Base-by-base conservation (phyloP, 2,329 filamentous ascomycete species). In the Fusarium marasasianum region DNA sequence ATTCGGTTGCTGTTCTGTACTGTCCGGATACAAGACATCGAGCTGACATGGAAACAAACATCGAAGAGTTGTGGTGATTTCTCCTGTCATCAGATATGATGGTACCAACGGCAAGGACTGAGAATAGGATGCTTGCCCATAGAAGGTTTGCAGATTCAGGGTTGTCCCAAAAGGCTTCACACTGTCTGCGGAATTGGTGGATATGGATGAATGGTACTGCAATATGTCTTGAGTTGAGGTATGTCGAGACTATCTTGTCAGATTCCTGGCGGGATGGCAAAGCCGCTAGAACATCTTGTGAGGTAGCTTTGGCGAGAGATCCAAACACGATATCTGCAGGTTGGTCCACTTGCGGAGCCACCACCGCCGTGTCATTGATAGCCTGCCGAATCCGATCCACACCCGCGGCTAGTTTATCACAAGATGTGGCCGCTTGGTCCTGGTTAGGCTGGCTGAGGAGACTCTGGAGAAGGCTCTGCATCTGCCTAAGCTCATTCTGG, bases 111-210 rank as follows among this genome's bases (percentile, higher is more conserved):
- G 63, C 18, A 2, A 73, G n/a, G 12, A 63, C 26, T 3, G 72
- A 74, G n/a, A 74, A 72, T 10, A 74, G 3, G 2, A 72, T 62
- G n/a, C 72, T 74, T 22, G 66, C 11, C 72, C 72, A 75, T 2
- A 74, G 40, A 3, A 64, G 20, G 18, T 53, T 43, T 0, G 24
- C 22, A 24, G 55, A 35, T 9, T 22, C 22, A 5, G 64, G 47
- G 7, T 29, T 17, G 1, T 51, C 18, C 72, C 72, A 75, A 38
- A 74, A 75, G 6, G 26, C 43, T 17, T 75, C 62, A 22, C 69
- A 75, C 18, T 74, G 72, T 44, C 68, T 61, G 9, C 61, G 45
- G 8, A 75, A 74, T 6, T 74, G 69, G 6, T 67, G 64, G 2
- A 47, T 15, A 35, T 75, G 72, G 9, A 74, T 62, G 15, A 74